These are phyloP conservation scores for Spergularia marina DNA, from an alignment of 148 eudicot genomes.

Conservation along the genomic window DNA sequence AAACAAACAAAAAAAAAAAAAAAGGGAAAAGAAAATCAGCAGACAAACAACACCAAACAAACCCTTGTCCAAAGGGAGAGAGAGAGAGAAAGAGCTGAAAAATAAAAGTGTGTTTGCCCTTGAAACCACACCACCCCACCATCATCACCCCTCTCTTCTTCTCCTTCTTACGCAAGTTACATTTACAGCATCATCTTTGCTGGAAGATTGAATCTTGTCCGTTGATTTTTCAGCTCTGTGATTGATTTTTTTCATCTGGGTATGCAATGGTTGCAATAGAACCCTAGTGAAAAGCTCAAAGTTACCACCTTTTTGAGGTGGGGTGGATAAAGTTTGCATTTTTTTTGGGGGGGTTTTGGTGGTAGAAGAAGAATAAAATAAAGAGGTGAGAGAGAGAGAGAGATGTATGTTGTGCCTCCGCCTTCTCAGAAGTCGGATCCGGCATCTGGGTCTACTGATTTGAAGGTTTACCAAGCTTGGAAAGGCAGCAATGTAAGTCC, in stretches of 20 bases:
- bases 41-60: too few species aligned
- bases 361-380: constrained; percentile 2
- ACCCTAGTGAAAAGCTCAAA: constrained; percentile 25
- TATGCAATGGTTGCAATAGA: constrained; percentile 16
- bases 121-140: too few species aligned
- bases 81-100: too few species aligned
- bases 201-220: not conserved
- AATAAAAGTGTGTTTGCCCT: too few species aligned
- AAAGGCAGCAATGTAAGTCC: constrained; percentile 91
- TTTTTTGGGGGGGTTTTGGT: constrained; percentile 18
- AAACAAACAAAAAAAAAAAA: too few species aligned
- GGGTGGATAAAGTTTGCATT: constrained; percentile 7
- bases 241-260: constrained; percentile 14
- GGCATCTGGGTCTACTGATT: constrained; percentile 53
- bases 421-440: constrained; percentile 75
- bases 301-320: constrained; percentile 14
- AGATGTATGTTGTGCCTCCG: constrained; percentile 90
- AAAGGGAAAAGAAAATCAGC: too few species aligned
- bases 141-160: too few species aligned
- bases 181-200: not conserved
- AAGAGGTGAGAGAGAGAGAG: constrained; percentile 19
- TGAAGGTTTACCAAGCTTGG: constrained; percentile 80
- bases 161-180: not conserved
- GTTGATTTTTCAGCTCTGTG: not conserved
- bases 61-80: too few species aligned